Base-by-base conservation (phyloP, 2,329 filamentous ascomycete species). In the Penicillium sclerotiorum region DNA sequence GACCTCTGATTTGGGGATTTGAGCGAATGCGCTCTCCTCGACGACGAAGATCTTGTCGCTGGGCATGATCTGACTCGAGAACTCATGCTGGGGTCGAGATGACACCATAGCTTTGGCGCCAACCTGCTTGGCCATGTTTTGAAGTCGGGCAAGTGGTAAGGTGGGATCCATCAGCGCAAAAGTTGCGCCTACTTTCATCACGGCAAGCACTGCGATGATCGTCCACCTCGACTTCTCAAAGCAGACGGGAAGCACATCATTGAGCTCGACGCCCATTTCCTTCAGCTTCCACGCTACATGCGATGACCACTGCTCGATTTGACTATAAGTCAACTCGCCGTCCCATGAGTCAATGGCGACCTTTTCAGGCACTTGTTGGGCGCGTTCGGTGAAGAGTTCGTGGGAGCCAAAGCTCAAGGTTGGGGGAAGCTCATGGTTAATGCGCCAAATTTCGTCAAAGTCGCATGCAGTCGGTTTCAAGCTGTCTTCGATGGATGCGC, bases 391-490 rank as follows among this genome's bases (percentile, higher is more conserved):
- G 13, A 80, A 62, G 47, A 78, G 68, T 1, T 77, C 73, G 52
- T 80, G 76, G 68, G 77, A 77, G 58, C 77, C 78, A 32, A 69
- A 72, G 28, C 70, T 63, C 45, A 73, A 66, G 1, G 69, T 67
- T 2, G 74, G 72, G 17, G 77, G 77, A 2, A 80, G 52, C 2
- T 66, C 51, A 22, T 74, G 63, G 38, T 79, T 80, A 74, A 77
- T 78, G 3, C 61, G 60, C 78, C 78, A 80, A 36, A 80, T 70
- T 18, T 74, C 63, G 13, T 71, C 58, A 4, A 78, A 57, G 47
- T 80, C 77, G n/a, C 62, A 49, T 11, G 41, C 36, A 5, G 64
- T 65, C 8, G 70, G 70, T 1, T 58, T 56, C 30, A 76, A 55
- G 35, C 58, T 64, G 13, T 66, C 53, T 49, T 69, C 54, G 13